Evolutionary conservation across 208 protist species (phyloP), one percentile per base, ranked within the genome.

Genomic region (Crithidia expoeki): DNA sequence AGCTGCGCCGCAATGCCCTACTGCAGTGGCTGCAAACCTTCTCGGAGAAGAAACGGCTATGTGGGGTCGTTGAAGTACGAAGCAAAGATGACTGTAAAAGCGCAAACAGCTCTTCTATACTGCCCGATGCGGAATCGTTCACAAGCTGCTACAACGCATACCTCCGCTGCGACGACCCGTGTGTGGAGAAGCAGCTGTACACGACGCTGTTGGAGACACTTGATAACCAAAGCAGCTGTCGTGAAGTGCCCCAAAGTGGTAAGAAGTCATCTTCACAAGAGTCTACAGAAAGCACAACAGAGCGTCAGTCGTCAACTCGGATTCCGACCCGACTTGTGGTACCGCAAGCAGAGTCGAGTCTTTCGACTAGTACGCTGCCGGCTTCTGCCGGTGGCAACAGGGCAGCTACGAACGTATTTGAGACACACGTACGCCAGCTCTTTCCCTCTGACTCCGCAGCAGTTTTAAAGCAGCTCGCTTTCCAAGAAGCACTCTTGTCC

Each of bases 401-500:
- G 21, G 42, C 55, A 33, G 44, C 34, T 1, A 2, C 11, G 7
- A 21, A 79, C 42, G 53, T 50, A 27, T 80, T 80, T 55, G 63
- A 53, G 30, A 17, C 6, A 5, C 44, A 63, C 27, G 64, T 82
- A n/a, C 58, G 67, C 1, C 47, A 34, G 10, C 38, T 55, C 2
- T 68, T 68, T 25, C 1, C 36, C 2, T 47, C 16, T 7, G 34
- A 42, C 14, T 27, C 59, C 5, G 61, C 57, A 0, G 19, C 38
- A 0, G 52, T 85, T 0, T 58, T 76, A 10, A 83, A 86, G 52
- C 92, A 96, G 63, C 68, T 83, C 2, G 28, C 7, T 0, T 96
- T 94, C 76, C 86, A 94, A 68, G 28, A 69, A 10, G 80, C 89
- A 7, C 74, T 96, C 36, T 70, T 94, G 11, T 84, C 84, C 6